A percentile compares a stretch with the other conserved stretches of the same genome.
Evolutionary conservation across 2,329 filamentous ascomycete genomes (phyloP).

Genomic region (Lecanicillium sp.): DNA sequence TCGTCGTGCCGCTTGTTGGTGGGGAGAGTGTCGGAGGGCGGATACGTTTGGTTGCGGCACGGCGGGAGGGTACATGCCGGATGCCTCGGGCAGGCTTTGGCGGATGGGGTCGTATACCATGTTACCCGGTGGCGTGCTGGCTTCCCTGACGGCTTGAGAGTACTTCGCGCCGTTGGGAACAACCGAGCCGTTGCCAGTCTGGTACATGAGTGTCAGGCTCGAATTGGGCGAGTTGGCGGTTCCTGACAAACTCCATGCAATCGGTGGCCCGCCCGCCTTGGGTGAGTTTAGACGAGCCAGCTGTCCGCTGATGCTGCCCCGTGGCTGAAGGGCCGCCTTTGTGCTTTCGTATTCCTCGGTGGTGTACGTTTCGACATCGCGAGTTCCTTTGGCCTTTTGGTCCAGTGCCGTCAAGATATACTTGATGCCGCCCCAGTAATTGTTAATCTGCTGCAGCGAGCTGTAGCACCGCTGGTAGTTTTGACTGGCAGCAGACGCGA

Average conservation of each 20-base stretch:
- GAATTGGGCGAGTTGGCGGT: constrained; percentile 80
- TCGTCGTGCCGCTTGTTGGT: constrained; percentile 18
- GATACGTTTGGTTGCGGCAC: constrained; percentile 42
- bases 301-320: constrained; percentile 23
- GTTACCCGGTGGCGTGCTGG: constrained; percentile 44
- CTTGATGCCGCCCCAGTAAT: constrained; percentile 78
- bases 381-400: constrained; percentile 80
- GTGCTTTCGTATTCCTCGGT: constrained; percentile 71
- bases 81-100: constrained; percentile 41
- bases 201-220: constrained; percentile 74
- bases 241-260: constrained; percentile 82
- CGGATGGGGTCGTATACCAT: constrained; percentile 54
- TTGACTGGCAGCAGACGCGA: constrained; percentile 74
- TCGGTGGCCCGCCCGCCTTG: constrained; percentile 37
- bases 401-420: constrained; percentile 83
- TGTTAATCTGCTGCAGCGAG: constrained; percentile 69
- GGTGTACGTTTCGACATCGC: constrained; percentile 62
- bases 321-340: constrained; percentile 40
- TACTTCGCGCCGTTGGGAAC: background rate
- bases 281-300: constrained; percentile 42
- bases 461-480: constrained; percentile 86
- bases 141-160: constrained; percentile 19
- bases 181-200: constrained; percentile 30
- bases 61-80: constrained; percentile 38
- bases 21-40: constrained; percentile 35